Evolutionary conservation across 116 monocot genomes (phyloP).

Genomic region (Posidonia oceanica): DNA sequence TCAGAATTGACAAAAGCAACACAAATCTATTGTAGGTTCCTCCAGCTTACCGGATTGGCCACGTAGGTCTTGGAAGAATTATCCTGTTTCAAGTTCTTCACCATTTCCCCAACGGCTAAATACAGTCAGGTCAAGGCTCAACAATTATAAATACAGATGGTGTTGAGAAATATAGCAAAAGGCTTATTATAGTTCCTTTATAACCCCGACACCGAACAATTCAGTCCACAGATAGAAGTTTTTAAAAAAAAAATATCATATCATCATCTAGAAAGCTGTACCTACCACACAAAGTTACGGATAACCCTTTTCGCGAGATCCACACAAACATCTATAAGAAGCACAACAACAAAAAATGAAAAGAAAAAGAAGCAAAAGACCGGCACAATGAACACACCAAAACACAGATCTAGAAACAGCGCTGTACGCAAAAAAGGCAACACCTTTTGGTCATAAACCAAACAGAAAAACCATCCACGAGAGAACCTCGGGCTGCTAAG

Average conservation of each 20-base stretch:
- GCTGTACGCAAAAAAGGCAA: background rate
- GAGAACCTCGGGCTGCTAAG: too few species aligned
- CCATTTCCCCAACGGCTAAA: conserved; percentile 36
- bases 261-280: background rate
- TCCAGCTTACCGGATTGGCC: conserved; percentile 24
- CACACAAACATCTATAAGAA: background rate
- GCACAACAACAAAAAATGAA: too few species aligned
- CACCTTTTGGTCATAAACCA: too few species aligned
- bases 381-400: background rate
- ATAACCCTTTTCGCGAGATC: background rate
- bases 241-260: too few species aligned
- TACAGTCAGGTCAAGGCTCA: background rate
- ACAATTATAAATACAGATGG: too few species aligned
- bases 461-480: too few species aligned
- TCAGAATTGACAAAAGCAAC: background rate
- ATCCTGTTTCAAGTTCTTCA: conserved; percentile 42
- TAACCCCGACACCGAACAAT: too few species aligned
- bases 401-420: conserved; percentile 1
- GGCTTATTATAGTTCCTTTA: too few species aligned
- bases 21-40: background rate
- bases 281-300: conserved; percentile 5
- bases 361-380: background rate
- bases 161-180: too few species aligned
- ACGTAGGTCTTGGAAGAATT: conserved; percentile 12
- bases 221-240: too few species aligned